Evolutionary conservation across 495 filamentous ascomycete genomes (phyloP), one percentile per base, ranked within the genome.

Genomic region (Parachaetomium inaequale): DNA sequence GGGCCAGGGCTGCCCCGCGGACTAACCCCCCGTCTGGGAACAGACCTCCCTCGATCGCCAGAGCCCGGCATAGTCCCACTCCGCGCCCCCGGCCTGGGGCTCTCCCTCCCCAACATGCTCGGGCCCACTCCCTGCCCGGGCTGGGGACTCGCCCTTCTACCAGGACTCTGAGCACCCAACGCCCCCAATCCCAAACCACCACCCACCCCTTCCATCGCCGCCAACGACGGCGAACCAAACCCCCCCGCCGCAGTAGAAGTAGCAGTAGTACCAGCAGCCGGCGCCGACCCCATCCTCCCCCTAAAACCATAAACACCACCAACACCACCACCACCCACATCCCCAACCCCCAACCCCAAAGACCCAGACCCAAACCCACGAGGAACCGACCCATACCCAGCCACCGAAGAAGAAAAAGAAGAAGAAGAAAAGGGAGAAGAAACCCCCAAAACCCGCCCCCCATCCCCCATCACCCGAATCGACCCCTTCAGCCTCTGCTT

Each of bases 401-500:
- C 6, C 45, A 21, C 45, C n/a, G n/a, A n/a, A n/a, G n/a, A 14
- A 21, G 4, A 45, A 34, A 40, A 40, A 2, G 38, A 40, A 40
- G 11, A 40, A 40, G 11, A 40, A 40, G 11, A 40, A 17, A 10
- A 40, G 12, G 38, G 38, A 7, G 38, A 17, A 40, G 38, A 34
- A 34, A 23, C n/a, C n/a, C n/a, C 40, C 31, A 36, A 36, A 10
- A 56, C 61, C 57, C 52, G 26, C 19, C 61, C 61, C 25, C 58
- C 63, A 19, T 62, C 60, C 43, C 51, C 42, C 21, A 63, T 5
- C 12, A 66, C 61, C 31, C 50, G 34, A 51, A 68, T 66, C 38
- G 43, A 61, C 29, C 58, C 60, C 63, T 61, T 68, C 55, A 70
- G 15, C 19, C 55, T 58, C 40, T 68, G 60, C 56, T 66, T 45